Conservation (phyloP, 306 rosid genomes). For the Vicia faba region DNA sequence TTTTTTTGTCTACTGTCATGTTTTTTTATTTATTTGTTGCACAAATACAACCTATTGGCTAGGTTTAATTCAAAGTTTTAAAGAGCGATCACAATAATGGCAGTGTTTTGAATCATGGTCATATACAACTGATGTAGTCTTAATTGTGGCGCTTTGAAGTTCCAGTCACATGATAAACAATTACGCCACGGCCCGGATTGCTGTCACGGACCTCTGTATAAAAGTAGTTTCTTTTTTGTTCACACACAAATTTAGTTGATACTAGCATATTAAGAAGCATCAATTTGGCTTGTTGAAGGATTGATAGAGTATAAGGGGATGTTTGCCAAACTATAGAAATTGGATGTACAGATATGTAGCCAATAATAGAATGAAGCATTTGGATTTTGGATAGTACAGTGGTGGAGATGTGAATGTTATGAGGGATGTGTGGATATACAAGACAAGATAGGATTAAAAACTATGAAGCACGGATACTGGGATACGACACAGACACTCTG, state of each 20-base stretch:
- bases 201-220: background rate
- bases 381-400: background rate
- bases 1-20: background rate
- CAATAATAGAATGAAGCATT: background rate
- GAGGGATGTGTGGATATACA: background rate
- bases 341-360: background rate
- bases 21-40: conserved; percentile 20
- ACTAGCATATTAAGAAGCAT: conserved; percentile 29
- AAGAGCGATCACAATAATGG: background rate
- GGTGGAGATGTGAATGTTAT: background rate
- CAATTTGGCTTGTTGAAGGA: conserved; percentile 14
- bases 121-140: background rate
- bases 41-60: conserved; percentile 9
- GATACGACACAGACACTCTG: too few species aligned
- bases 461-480: too few species aligned
- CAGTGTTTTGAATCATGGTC: background rate
- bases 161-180: background rate
- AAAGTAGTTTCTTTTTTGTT: conserved; percentile 7
- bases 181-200: background rate
- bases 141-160: background rate
- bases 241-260: background rate
- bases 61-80: background rate
- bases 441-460: background rate
- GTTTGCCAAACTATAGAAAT: conserved; percentile 1
- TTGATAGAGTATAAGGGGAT: background rate